A percentile compares a stretch with the other conserved stretches of the same genome.
Conservation (phyloP, 2,329 filamentous ascomycete genomes). For the Colletotrichum sp. region DNA sequence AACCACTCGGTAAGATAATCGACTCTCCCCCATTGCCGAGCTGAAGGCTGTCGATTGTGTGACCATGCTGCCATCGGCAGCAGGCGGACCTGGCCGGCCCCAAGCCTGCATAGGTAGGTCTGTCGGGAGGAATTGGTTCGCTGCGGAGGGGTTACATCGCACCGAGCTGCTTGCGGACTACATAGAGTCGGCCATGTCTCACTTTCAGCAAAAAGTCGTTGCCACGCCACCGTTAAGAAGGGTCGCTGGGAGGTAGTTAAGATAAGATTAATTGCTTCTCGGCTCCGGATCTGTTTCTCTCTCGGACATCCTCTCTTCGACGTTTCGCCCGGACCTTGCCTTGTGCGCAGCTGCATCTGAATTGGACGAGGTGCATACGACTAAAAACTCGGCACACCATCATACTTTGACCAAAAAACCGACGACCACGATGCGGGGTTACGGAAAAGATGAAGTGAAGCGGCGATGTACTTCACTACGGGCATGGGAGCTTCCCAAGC, state of each 20-base stretch:
- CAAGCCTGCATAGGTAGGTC: not conserved
- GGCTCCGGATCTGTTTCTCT: not conserved
- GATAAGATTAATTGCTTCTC: not conserved
- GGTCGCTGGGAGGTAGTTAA: not conserved
- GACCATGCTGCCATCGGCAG: not conserved
- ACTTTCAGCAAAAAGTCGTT: not conserved
- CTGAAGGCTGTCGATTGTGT: not conserved
- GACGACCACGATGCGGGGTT: conserved; percentile 25
- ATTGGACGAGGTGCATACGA: not conserved
- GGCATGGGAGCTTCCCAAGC: conserved; percentile 53
- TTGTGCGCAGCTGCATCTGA: not conserved
- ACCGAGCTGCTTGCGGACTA: conserved; percentile 5
- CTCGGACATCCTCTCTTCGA: not conserved
- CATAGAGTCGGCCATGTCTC: conserved; percentile 7
- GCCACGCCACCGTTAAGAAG: not conserved
- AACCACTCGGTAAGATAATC: not conserved
- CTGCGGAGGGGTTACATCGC: not conserved
- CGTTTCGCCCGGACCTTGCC: not conserved
- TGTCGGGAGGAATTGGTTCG: not conserved
- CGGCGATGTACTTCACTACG: conserved; percentile 42
- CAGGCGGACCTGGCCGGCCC: not conserved
- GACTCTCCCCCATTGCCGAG: not conserved
- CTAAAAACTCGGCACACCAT: not conserved
- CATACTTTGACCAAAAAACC: not conserved
- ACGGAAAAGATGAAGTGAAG: conserved; percentile 31